phyloP scores from a whole-genome alignment of 331 rosid genomes.

The Phaseolus coccineus region DNA sequence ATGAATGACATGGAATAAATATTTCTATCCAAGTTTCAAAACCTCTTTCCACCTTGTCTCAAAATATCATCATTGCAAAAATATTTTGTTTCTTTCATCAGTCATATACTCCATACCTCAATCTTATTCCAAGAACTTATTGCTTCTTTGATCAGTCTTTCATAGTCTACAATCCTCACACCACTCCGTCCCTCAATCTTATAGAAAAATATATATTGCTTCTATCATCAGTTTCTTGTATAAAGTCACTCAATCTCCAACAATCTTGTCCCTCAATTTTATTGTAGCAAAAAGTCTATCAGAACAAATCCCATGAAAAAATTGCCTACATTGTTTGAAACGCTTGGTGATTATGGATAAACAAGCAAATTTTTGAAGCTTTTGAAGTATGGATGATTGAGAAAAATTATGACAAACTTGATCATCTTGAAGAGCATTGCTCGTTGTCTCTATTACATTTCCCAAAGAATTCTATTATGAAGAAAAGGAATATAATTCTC shows the following conservation, averaged over 20 bases:
- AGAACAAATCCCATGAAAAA: slow-evolving; percentile 2
- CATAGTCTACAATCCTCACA: neutral
- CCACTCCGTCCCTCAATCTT: neutral
- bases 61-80: too few relatives aligned
- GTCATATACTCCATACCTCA: neutral
- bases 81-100: neutral
- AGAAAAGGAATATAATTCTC: slow-evolving; percentile 46
- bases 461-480: slow-evolving; percentile 44
- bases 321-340: neutral
- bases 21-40: too few relatives aligned
- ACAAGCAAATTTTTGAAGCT: neutral
- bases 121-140: neutral
- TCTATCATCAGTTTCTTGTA: neutral
- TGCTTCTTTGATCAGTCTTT: neutral
- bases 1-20: too few relatives aligned
- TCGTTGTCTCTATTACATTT: slow-evolving; percentile 48
- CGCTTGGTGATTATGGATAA: neutral
- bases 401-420: slow-evolving; percentile 48
- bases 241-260: neutral
- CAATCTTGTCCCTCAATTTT: neutral
- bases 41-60: too few relatives aligned
- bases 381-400: neutral
- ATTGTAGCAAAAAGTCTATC: neutral
- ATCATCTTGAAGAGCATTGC: slow-evolving; percentile 40
- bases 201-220: neutral